A percentile compares a stretch with the other conserved stretches of the same genome.
Evolutionary conservation across 352 stramenopile genomes (phyloP).

Genomic region (Phytophthora palmivora): DNA sequence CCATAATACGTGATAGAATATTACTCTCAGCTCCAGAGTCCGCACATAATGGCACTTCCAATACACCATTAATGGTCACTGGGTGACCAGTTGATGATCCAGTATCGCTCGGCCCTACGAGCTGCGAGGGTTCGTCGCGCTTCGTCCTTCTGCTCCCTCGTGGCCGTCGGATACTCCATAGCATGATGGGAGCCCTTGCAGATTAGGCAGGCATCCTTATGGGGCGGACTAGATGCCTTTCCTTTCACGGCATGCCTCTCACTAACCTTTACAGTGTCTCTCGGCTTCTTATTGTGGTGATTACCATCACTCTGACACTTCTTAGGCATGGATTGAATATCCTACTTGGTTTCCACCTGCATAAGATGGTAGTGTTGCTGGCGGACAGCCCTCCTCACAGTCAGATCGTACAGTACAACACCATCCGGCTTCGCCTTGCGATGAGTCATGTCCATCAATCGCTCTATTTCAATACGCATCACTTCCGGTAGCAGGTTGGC

Average conservation of each 20-base stretch:
- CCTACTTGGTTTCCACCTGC: neutral
- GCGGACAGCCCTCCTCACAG: neutral
- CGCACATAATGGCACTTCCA: too few relatives aligned
- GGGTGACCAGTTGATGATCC: too few relatives aligned
- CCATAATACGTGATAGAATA: too few relatives aligned
- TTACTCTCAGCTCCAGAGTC: too few relatives aligned
- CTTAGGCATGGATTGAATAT: neutral
- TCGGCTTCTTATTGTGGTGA: too few relatives aligned
- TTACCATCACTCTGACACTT: too few relatives aligned
- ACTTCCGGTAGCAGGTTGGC: neutral
- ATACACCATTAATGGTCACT: too few relatives aligned
- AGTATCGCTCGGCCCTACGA: too few relatives aligned
- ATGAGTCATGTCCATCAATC: neutral
- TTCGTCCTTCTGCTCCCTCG: neutral
- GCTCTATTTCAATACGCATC: neutral
- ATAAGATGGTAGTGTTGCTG: neutral
- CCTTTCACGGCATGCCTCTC: too few relatives aligned
- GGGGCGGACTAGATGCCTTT: too few relatives aligned
- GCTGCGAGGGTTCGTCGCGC: too few relatives aligned
- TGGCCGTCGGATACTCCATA: neutral
- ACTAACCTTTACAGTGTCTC: too few relatives aligned
- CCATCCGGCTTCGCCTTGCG: neutral
- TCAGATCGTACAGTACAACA: neutral
- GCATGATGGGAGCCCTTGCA: neutral
- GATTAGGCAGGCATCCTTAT: neutral